Percentiles rank a stretch among this genome's conserved stretches.
phyloP scores from a whole-genome alignment of 1,284 basidiomycete species.

The Xerocomus amazonicus region DNA sequence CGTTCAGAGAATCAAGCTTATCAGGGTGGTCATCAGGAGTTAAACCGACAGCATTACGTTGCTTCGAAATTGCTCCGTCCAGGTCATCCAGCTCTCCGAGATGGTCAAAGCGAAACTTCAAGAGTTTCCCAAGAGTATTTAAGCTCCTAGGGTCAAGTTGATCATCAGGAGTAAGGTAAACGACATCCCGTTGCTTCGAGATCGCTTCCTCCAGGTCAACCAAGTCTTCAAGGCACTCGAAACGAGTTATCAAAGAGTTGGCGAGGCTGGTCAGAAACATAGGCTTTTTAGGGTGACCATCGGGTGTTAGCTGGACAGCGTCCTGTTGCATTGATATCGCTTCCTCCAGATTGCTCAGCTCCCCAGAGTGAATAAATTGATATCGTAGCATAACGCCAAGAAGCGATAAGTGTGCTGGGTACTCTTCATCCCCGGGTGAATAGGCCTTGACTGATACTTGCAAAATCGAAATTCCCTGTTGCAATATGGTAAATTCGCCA shows the following conservation, averaged over 20 bases:
- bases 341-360: background rate
- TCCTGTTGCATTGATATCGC: background rate
- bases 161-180: background rate
- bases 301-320: background rate
- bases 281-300: background rate
- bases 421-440: background rate
- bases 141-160: background rate
- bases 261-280: background rate
- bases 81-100: background rate
- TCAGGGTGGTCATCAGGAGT: background rate
- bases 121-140: background rate
- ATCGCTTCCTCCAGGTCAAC: background rate
- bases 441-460: background rate
- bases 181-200: background rate
- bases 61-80: background rate
- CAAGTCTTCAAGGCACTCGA: background rate
- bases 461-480: background rate
- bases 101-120: background rate
- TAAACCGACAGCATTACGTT: background rate
- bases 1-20: background rate
- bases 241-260: background rate
- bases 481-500: background rate
- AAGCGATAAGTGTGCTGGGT: background rate
- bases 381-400: background rate
- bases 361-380: background rate